phyloP scores from a whole-genome alignment of 345 rosid genomes.

The Gossypium turneri region DNA sequence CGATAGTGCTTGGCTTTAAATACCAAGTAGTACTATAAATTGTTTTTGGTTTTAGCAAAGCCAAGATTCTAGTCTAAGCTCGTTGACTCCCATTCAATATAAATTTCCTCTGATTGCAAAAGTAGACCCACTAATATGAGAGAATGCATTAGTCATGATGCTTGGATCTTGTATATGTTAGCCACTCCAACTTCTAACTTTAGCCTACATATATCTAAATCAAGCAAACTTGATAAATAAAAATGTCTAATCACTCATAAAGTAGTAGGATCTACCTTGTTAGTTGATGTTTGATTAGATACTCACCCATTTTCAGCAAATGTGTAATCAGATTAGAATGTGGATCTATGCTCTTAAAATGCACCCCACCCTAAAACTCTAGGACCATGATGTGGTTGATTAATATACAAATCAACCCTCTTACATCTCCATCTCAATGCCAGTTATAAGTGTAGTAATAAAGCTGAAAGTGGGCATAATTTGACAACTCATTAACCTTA shows the following conservation, averaged over 20 bases:
- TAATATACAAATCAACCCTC: constrained; percentile 24
- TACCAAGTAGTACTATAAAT: neutral
- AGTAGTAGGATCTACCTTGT: neutral
- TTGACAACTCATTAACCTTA: constrained; percentile 33
- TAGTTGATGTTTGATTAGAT: neutral
- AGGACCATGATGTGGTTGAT: constrained; percentile 18
- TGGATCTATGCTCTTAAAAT: constrained; percentile 8
- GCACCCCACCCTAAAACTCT: constrained; percentile 20
- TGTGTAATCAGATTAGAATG: neutral
- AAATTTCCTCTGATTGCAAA: neutral
- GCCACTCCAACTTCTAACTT: neutral
- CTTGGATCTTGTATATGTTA: neutral
- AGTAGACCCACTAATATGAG: neutral
- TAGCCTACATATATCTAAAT: neutral
- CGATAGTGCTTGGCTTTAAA: neutral
- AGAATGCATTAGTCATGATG: neutral
- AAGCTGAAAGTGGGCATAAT: constrained; percentile 22
- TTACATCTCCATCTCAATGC: constrained; percentile 18
- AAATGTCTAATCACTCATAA: constrained; percentile 9
- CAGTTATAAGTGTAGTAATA: constrained; percentile 19
- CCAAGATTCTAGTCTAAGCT: neutral
- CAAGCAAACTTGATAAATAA: neutral
- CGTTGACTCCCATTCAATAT: neutral
- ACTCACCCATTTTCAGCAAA: neutral
- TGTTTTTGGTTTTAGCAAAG: neutral